Percentiles rank a stretch among this genome's conserved stretches.
Evolutionary conservation across 768 basidiomycete genomes (phyloP).

Genomic region (Saitozyma sp.): DNA sequence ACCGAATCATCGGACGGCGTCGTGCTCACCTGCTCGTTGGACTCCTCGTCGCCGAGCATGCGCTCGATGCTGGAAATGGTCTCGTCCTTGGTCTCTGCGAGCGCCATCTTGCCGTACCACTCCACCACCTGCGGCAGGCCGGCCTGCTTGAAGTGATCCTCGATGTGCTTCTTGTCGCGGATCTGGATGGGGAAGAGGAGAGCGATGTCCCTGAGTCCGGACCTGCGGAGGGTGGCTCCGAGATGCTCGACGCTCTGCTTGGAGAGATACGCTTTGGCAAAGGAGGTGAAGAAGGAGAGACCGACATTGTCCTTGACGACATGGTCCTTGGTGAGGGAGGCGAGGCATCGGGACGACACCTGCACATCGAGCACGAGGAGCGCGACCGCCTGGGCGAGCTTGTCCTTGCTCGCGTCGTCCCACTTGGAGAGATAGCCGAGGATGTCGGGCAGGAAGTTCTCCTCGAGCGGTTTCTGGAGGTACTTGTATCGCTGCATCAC

Average conservation of each 20-base stretch:
- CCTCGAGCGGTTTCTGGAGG: conserved; percentile 94
- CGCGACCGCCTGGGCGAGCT: conserved; percentile 77
- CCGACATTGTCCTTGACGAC: conserved; percentile 91
- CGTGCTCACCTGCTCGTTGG: conserved; percentile 65
- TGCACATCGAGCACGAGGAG: conserved; percentile 82
- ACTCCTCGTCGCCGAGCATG: conserved; percentile 63
- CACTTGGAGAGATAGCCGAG: conserved; percentile 75
- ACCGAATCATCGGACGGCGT: neutral
- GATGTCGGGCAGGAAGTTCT: conserved; percentile 73
- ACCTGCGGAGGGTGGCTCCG: conserved; percentile 73
- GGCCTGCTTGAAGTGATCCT: conserved; percentile 82
- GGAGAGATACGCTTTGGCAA: conserved; percentile 76
- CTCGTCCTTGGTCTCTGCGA: conserved; percentile 74
- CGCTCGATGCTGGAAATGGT: conserved; percentile 68
- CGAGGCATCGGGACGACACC: conserved; percentile 72
- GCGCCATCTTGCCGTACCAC: conserved; percentile 91
- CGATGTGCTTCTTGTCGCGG: conserved; percentile 70
- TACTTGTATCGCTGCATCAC: conserved; percentile 98
- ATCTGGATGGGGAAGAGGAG: conserved; percentile 84
- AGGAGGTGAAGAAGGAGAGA: conserved; percentile 68
- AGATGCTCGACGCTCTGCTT: conserved; percentile 90
- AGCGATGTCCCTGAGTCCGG: conserved; percentile 74
- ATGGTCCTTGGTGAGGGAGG: conserved; percentile 85
- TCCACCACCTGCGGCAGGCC: conserved; percentile 80
- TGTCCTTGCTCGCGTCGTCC: conserved; percentile 72